Evolutionary conservation across 306 rosid genomes (phyloP), one percentile per base, ranked within the genome.

Genomic region (Abrus pulchellus): DNA sequence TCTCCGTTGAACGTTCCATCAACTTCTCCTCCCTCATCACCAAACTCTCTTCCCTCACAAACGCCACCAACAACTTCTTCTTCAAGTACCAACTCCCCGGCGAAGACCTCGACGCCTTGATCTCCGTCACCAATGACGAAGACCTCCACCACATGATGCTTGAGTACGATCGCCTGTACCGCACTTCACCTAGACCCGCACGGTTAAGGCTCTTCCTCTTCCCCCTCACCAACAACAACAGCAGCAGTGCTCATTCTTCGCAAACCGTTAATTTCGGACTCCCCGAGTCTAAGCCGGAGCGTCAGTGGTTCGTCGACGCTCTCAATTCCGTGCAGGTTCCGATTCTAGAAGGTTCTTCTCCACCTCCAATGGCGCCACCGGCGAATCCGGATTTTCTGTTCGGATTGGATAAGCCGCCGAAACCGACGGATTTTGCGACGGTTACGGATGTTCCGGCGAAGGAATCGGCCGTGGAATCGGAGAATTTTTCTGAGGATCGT

Each of bases 81-180:
- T 83, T 94, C 83, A 94, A 94, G 85, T 94, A 94, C 79, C 97
- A 92, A 68, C 97, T 91, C 32, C 98, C 94, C 1, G 97, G 97
- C 20, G 97, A 92, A 61, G 98, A 92, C 60, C 97, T 94, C 77
- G 97, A 94, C 63, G 92, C 97, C 6, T 83, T 94, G 74, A 93
- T 92, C 66, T 94, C 98, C 38, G 97, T 94, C 53, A 90, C 90
- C 72, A 91, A 90, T 52, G 95, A 92, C 9, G 98, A 94, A 28
- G 97, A 94, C 82, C 94, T 94, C 12, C 94, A 90, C 47, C 92
- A 91, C 55, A 85, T 92, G 94, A 91, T 94, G 97, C 57, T 89
- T 47, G 97, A 94, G 89, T 92, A 87, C 64, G 97, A 94, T 77
- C 94, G 97, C 1, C 61, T 92, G 81, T 70, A 33, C 71, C 92